These are phyloP conservation scores for Cylindrodendrum hubeiense DNA, from an alignment of 2,329 filamentous ascomycete species.

Conservation along the genomic window DNA sequence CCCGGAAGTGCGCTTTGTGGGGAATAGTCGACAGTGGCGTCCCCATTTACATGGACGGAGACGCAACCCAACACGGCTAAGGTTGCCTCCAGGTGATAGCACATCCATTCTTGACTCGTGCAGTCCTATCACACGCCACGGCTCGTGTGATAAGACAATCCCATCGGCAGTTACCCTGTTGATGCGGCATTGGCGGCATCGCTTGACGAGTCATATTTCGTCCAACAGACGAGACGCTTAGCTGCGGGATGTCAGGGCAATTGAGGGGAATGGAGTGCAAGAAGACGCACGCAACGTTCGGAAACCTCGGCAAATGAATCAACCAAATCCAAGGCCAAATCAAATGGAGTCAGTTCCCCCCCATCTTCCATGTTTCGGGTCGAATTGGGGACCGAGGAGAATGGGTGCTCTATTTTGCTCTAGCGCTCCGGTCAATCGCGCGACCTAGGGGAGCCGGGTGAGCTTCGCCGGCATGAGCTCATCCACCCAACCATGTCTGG, in stretches of 20 bases:
- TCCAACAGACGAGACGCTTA: neutral
- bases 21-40: neutral
- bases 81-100: slow-evolving; percentile 5
- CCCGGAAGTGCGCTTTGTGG: neutral
- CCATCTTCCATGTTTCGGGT: neutral
- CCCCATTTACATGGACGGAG: slow-evolving; percentile 9
- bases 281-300: too few relatives aligned
- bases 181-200: neutral
- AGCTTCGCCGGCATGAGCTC: neutral
- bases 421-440: neutral
- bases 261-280: neutral
- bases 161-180: too few relatives aligned
- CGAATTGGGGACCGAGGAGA: neutral
- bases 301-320: neutral
- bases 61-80: slow-evolving; percentile 3
- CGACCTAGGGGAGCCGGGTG: neutral
- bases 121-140: slow-evolving; percentile 1
- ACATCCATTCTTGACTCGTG: neutral
- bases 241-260: neutral
- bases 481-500: too few relatives aligned
- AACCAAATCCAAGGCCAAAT: neutral
- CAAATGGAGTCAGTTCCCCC: neutral
- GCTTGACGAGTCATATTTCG: slow-evolving; percentile 14
- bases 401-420: too few relatives aligned
- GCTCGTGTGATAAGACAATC: slow-evolving; percentile 19